A percentile compares a stretch with the other conserved stretches of the same genome.
Conservation (phyloP, 2,329 filamentous ascomycete genomes). For the Trichophyton mentagrophytes region DNA sequence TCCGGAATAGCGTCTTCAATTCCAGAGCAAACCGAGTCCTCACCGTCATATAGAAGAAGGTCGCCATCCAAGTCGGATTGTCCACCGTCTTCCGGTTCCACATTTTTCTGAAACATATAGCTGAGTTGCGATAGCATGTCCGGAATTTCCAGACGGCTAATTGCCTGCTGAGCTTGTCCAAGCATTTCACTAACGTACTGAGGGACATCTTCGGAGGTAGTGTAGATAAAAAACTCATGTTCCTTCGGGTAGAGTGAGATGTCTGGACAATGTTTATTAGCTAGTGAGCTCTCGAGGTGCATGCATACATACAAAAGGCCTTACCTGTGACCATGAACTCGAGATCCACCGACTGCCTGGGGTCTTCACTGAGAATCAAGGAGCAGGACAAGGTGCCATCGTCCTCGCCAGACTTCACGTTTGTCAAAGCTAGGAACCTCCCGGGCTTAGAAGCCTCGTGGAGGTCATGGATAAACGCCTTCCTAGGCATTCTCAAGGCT, state of each 20-base stretch:
- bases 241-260: slow-evolving; percentile 47
- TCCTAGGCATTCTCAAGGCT: slow-evolving; percentile 46
- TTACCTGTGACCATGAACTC: slow-evolving; percentile 31
- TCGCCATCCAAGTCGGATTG: slow-evolving; percentile 28
- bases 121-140: slow-evolving; percentile 40
- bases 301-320: background rate
- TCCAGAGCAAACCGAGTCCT: slow-evolving; percentile 5
- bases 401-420: slow-evolving; percentile 50
- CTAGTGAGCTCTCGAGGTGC: slow-evolving; percentile 4
- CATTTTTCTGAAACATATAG: slow-evolving; percentile 22
- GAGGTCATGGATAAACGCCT: slow-evolving; percentile 51
- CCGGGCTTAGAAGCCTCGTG: slow-evolving; percentile 28
- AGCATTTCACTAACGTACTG: slow-evolving; percentile 27
- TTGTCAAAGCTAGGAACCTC: slow-evolving; percentile 38
- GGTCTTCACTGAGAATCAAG: slow-evolving; percentile 31
- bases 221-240: slow-evolving; percentile 47
- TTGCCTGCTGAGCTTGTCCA: slow-evolving; percentile 33
- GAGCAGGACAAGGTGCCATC: slow-evolving; percentile 60
- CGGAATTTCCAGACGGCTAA: slow-evolving; percentile 33
- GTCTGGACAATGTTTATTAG: slow-evolving; percentile 30
- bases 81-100: slow-evolving; percentile 16
- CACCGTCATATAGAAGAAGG: slow-evolving; percentile 16
- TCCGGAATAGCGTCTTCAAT: slow-evolving; percentile 21
- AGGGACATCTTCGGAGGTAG: slow-evolving; percentile 32
- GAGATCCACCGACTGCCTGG: slow-evolving; percentile 21